Conservation (phyloP, 192 early-diverging fungal genomes). For the Endogone sp. region DNA sequence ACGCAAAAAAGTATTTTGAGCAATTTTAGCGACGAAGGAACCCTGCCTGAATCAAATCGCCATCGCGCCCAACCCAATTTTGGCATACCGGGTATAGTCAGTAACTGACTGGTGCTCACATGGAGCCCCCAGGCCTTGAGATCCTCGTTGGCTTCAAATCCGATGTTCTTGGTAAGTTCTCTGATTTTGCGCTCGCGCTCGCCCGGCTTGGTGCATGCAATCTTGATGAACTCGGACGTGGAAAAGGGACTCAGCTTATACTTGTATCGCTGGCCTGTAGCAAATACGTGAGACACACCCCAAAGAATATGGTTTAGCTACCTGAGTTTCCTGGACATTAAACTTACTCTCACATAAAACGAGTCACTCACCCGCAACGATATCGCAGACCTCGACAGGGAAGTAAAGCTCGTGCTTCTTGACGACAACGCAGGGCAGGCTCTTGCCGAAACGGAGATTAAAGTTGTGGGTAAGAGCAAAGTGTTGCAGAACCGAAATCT, state of each 20-base stretch:
- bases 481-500: constrained; percentile 71
- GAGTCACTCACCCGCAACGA: constrained; percentile 57
- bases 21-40: constrained; percentile 37
- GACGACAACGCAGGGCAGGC: constrained; percentile 80
- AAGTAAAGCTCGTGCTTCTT: constrained; percentile 46
- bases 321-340: no score
- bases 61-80: constrained; percentile 49
- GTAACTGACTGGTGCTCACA: not conserved
- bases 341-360: no score
- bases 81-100: not conserved
- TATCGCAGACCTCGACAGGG: constrained; percentile 89
- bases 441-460: constrained; percentile 60
- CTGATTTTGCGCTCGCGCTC: constrained; percentile 84
- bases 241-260: constrained; percentile 80
- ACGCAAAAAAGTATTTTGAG: not conserved
- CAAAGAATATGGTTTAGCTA: no score
- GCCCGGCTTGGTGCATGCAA: constrained; percentile 81
- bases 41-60: constrained; percentile 69
- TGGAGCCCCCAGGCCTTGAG: constrained; percentile 70
- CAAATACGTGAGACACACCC: no score
- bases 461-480: constrained; percentile 72
- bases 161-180: constrained; percentile 60
- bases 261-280: constrained; percentile 60
- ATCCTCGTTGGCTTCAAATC: constrained; percentile 65
- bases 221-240: constrained; percentile 94